A percentile compares a stretch with the other conserved stretches of the same genome.
Evolutionary conservation across 2,329 filamentous ascomycete genomes (phyloP).

Genomic region (Falciphora oryzae): DNA sequence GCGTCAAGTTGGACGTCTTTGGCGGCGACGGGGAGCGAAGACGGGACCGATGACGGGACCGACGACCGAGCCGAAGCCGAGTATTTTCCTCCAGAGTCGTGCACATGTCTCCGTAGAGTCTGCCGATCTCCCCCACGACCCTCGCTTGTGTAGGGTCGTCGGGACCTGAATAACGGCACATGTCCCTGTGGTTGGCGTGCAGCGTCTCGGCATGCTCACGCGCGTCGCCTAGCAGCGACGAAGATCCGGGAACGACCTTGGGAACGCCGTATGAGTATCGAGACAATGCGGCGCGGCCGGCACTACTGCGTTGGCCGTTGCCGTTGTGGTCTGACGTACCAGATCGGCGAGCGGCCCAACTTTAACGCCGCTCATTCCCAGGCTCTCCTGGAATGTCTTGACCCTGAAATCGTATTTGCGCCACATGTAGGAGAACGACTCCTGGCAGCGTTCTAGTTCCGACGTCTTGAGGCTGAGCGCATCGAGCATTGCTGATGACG

Average conservation of each 20-base stretch:
- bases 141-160: slow-evolving; percentile 14
- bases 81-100: too few species aligned
- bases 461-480: slow-evolving; percentile 11
- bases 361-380: slow-evolving; percentile 13
- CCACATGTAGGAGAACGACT: slow-evolving; percentile 16
- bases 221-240: slow-evolving; percentile 15
- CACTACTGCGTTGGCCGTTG: too few species aligned
- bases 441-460: slow-evolving; percentile 16
- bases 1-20: too few species aligned
- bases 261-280: background rate
- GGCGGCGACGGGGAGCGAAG: too few species aligned
- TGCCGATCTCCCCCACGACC: slow-evolving; percentile 10
- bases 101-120: background rate
- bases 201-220: slow-evolving; percentile 16
- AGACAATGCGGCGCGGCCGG: too few species aligned
- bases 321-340: too few species aligned
- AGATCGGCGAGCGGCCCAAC: slow-evolving; percentile 9
- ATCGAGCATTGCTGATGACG: slow-evolving; percentile 11
- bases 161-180: slow-evolving; percentile 14
- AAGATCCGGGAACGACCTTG: slow-evolving; percentile 18
- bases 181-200: slow-evolving; percentile 16
- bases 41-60: too few species aligned
- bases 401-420: slow-evolving; percentile 15
- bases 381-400: slow-evolving; percentile 19
- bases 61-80: too few species aligned